These are phyloP conservation scores for Peniophora sp. DNA, from an alignment of 1,284 basidiomycete genomes.

Conservation along the genomic window DNA sequence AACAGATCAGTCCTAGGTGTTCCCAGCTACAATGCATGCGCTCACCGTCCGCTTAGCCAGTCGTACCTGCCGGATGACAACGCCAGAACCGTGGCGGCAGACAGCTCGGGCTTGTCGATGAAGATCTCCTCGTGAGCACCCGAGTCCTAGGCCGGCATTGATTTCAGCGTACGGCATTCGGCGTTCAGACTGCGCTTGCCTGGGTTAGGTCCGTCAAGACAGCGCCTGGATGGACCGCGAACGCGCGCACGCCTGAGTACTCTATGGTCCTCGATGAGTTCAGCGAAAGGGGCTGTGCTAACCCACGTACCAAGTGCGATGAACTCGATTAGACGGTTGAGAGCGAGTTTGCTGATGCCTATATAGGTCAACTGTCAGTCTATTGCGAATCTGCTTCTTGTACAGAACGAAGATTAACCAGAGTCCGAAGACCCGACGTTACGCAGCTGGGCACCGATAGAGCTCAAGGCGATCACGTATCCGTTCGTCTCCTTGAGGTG, in stretches of 20 bases:
- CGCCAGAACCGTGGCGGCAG: constrained; percentile 6
- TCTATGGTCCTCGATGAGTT: background rate
- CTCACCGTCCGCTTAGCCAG: constrained; percentile 7
- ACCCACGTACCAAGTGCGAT: background rate
- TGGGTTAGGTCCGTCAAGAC: background rate
- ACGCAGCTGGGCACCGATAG: background rate
- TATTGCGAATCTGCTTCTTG: background rate
- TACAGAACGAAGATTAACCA: background rate
- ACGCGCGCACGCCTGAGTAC: background rate
- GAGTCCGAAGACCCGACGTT: background rate
- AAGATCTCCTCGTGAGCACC: background rate
- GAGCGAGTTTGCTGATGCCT: background rate
- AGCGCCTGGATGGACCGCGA: background rate
- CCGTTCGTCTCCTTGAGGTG: background rate
- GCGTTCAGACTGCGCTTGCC: too few species aligned
- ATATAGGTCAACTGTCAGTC: background rate
- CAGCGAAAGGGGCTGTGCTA: background rate
- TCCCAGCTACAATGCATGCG: background rate
- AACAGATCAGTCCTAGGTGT: too few species aligned
- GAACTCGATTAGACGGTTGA: background rate
- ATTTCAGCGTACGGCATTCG: too few species aligned
- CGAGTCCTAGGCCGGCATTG: background rate
- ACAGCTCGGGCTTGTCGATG: constrained; percentile 1
- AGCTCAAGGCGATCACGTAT: background rate
- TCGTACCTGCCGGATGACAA: constrained; percentile 8